Evolutionary conservation across 805 yeast genomes (phyloP).

Genomic region (Candida silvatica): DNA sequence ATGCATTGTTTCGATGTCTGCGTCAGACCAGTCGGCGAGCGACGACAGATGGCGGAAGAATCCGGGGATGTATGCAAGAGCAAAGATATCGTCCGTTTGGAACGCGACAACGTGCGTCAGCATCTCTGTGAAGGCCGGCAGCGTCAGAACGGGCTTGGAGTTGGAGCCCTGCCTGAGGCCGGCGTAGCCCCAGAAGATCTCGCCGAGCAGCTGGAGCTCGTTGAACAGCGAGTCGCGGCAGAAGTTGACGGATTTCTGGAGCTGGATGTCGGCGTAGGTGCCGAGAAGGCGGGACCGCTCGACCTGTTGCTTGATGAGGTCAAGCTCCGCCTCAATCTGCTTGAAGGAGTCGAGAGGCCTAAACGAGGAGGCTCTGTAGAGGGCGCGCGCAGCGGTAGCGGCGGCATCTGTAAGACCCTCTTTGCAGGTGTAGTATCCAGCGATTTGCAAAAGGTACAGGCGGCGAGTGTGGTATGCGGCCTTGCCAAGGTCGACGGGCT

Average conservation of each 20-base stretch:
- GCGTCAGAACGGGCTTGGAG: neutral
- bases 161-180: constrained; percentile 20
- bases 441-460: constrained; percentile 64
- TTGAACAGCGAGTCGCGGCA: constrained; percentile 54
- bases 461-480: constrained; percentile 61
- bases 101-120: neutral
- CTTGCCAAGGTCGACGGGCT: constrained; percentile 52
- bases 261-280: constrained; percentile 36
- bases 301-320: constrained; percentile 42
- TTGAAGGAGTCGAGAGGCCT: constrained; percentile 40
- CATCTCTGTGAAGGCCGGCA: neutral
- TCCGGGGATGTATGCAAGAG: constrained; percentile 58
- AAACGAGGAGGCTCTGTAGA: constrained; percentile 13
- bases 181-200: constrained; percentile 47
- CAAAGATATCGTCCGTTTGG: constrained; percentile 53
- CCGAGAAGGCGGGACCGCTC: constrained; percentile 41
- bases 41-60: constrained; percentile 36
- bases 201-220: constrained; percentile 68
- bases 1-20: constrained; percentile 31
- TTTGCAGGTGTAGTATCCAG: constrained; percentile 30
- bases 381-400: neutral
- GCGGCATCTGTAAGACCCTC: constrained; percentile 3
- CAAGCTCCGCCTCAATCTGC: constrained; percentile 47
- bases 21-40: constrained; percentile 25
- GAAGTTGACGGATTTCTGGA: constrained; percentile 41